phyloP scores from a whole-genome alignment of 768 basidiomycete species.

The Lactarius sanguifluus region DNA sequence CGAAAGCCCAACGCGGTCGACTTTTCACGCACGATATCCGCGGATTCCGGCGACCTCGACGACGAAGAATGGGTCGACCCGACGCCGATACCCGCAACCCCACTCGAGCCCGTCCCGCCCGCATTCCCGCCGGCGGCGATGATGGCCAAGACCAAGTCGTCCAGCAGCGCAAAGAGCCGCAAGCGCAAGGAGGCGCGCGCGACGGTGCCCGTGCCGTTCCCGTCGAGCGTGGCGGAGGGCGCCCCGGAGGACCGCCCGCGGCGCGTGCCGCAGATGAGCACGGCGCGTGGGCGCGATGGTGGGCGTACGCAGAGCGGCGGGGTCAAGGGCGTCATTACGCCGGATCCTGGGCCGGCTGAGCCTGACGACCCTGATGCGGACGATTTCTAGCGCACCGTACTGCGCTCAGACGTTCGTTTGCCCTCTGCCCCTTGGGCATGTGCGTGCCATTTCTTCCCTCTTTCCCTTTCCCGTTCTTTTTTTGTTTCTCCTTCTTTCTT shows the following conservation, averaged over 20 bases:
- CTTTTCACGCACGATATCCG: constrained; percentile 37
- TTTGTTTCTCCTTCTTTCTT: constrained; percentile 12
- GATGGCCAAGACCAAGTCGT: constrained; percentile 30
- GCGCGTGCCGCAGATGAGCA: constrained; percentile 61
- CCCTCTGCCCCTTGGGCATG: background rate
- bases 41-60: constrained; percentile 42
- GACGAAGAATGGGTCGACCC: constrained; percentile 70
- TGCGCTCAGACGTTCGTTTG: background rate
- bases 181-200: constrained; percentile 41
- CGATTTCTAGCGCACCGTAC: constrained; percentile 31
- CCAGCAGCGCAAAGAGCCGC: constrained; percentile 39
- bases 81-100: constrained; percentile 43
- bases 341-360: constrained; percentile 8
- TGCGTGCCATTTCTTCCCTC: background rate
- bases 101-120: constrained; percentile 17
- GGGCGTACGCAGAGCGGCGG: constrained; percentile 85
- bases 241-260: constrained; percentile 15
- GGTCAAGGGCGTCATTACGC: constrained; percentile 67
- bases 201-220: constrained; percentile 28
- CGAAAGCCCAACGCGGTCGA: constrained; percentile 35
- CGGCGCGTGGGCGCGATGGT: constrained; percentile 70
- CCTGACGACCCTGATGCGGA: constrained; percentile 36
- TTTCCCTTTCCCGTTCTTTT: background rate
- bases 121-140: constrained; percentile 12
- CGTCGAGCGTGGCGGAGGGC: constrained; percentile 28